Percentiles rank a stretch among this genome's conserved stretches.
Evolutionary conservation across 768 basidiomycete species (phyloP).

Genomic region (Chalciporus sphaerocephalus): DNA sequence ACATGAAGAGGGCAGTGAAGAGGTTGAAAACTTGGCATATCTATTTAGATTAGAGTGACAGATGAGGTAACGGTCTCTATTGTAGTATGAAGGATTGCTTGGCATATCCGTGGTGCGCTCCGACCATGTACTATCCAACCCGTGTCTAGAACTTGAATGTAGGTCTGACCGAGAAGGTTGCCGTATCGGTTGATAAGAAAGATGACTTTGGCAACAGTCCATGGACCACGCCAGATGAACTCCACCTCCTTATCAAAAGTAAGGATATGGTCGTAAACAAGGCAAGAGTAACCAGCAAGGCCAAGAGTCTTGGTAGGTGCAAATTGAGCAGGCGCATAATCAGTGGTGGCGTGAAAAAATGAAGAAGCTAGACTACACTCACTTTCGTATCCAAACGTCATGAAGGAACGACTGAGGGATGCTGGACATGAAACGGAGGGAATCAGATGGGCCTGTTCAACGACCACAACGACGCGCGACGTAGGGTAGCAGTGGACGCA

Average conservation of each 20-base stretch:
- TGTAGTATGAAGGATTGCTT: background rate
- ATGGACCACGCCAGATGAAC: slow-evolving; percentile 16
- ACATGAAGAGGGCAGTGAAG: background rate
- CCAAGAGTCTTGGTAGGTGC: slow-evolving; percentile 4
- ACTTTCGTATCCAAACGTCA: slow-evolving; percentile 7
- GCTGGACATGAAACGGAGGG: slow-evolving; percentile 1
- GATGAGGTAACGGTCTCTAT: background rate
- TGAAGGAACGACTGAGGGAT: background rate
- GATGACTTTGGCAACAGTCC: slow-evolving; percentile 5
- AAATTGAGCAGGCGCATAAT: background rate
- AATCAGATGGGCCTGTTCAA: background rate
- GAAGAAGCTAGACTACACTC: background rate
- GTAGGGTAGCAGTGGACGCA: background rate
- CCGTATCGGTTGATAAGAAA: slow-evolving; percentile 19
- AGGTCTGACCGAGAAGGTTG: slow-evolving; percentile 12
- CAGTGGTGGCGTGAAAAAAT: background rate
- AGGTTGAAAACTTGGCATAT: slow-evolving; percentile 4
- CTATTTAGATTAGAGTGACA: background rate
- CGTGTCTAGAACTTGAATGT: slow-evolving; percentile 4
- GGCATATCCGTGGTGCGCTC: background rate
- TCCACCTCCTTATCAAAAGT: slow-evolving; percentile 15
- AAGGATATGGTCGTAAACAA: slow-evolving; percentile 16
- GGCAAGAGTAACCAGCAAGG: slow-evolving; percentile 6
- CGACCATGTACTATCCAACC: background rate
- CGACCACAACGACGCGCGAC: background rate